These are phyloP conservation scores for Salix arbutifolia DNA, from an alignment of 345 rosid genomes.

Conservation along the genomic window DNA sequence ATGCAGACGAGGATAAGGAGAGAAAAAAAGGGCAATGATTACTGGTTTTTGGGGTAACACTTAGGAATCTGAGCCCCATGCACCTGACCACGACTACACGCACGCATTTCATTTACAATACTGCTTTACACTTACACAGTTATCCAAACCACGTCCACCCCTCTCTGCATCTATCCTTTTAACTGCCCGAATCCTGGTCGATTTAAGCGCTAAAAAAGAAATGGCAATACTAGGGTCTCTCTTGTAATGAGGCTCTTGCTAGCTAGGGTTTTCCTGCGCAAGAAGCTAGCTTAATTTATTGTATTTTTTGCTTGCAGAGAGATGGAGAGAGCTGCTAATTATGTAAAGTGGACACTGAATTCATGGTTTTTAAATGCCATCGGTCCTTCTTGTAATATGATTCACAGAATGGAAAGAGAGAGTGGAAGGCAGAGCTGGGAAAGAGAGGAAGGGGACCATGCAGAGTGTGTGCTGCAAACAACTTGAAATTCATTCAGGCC, in stretches of 20 bases:
- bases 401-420: background rate
- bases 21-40: slow-evolving; percentile 3
- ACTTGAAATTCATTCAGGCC: slow-evolving; percentile 1
- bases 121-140: background rate
- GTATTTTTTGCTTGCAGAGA: background rate
- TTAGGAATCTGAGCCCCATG: slow-evolving; percentile 3
- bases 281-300: too few species aligned
- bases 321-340: background rate
- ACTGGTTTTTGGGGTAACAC: slow-evolving; percentile 1
- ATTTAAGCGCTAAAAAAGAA: background rate
- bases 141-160: background rate
- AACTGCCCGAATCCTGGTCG: slow-evolving; percentile 10
- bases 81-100: slow-evolving; percentile 10
- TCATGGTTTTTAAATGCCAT: background rate
- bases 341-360: slow-evolving; percentile 8
- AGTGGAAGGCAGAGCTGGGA: background rate
- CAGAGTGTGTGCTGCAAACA: background rate
- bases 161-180: background rate
- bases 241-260: background rate
- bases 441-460: slow-evolving; percentile 7
- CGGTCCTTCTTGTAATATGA: background rate
- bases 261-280: background rate
- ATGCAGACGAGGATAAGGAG: slow-evolving; percentile 11
- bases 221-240: background rate
- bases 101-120: background rate